Base-by-base conservation (phyloP, 352 stramenopile species). In the Phytophthora hibernalis region DNA sequence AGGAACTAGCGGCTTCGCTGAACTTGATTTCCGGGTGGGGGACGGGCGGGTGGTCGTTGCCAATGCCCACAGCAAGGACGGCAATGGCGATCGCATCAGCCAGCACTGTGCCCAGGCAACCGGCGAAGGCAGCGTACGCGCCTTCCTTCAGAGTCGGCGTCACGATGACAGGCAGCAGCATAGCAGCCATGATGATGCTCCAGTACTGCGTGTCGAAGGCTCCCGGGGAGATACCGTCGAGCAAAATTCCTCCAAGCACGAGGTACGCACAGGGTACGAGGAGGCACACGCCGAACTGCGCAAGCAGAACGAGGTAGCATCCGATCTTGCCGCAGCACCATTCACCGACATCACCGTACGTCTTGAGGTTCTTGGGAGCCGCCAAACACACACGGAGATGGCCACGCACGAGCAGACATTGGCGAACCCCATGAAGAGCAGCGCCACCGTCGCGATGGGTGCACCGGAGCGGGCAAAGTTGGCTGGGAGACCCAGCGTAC, bases 391-490 rank as follows among this genome's bases (percentile, higher is more conserved):
- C 76, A 28, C 80, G 83, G 74, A 82, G 45, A 77, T 65, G 28
- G 56, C 68, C 20, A 85, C 69, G 20, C 72, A 85, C 12, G 60
- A 82, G 62, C 68, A 83, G 63, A 89, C 74, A 64, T 90, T 90
- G 56, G 75, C 77, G 42, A 85, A 77, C 0, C 75, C 82, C 82
- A 90, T 90, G 60, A 89, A 72, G 37, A 87, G 40, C 42, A 87
- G 54, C 15, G 82, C 82, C 30, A 83, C 68, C 8, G 70, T 78
- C 26, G 80, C 80, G 31, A 81, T 72, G 9, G 70, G 63, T 1
- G 70, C 70, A 0, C 82, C 82, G 2, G 82, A 83, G n/a, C 82
- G 82, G 15, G 82, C 73, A 56, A 86, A 91, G 61, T 89, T 91
- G 53, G 75, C 80, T n/a, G 82, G 80, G 8, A 91, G 68, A 30